Conservation (phyloP, 805 yeast species). For the Kluyveromyces lactis region DNA sequence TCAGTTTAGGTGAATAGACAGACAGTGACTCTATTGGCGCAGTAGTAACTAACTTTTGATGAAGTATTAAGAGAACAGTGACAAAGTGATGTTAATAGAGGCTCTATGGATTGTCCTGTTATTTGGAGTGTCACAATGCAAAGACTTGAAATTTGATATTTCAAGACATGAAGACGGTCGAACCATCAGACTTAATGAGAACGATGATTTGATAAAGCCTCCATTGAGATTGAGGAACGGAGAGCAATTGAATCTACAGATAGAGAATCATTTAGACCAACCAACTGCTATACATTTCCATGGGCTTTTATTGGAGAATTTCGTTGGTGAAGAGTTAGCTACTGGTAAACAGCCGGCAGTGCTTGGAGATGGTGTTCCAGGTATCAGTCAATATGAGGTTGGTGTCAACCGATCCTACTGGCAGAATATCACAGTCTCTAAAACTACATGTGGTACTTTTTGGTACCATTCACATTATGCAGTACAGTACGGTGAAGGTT, state of each 20-base stretch:
- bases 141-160: not conserved
- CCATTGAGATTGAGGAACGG: slow-evolving; percentile 16
- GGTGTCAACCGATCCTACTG: slow-evolving; percentile 52
- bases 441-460: slow-evolving; percentile 38
- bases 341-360: slow-evolving; percentile 39
- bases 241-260: slow-evolving; percentile 14
- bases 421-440: slow-evolving; percentile 38
- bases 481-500: slow-evolving; percentile 44
- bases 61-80: too few species aligned
- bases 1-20: too few species aligned
- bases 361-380: slow-evolving; percentile 33
- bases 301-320: slow-evolving; percentile 39
- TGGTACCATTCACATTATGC: slow-evolving; percentile 53
- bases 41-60: too few species aligned
- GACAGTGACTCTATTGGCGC: too few species aligned
- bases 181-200: slow-evolving; percentile 19
- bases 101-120: not conserved
- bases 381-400: slow-evolving; percentile 62
- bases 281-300: slow-evolving; percentile 43
- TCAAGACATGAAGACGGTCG: not conserved
- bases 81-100: not conserved
- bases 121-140: not conserved
- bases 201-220: slow-evolving; percentile 17
- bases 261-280: slow-evolving; percentile 15
- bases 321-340: not conserved